Evolutionary conservation across 2,329 filamentous ascomycete genomes (phyloP), one percentile per base, ranked within the genome.

Genomic region (Botrytis fragariae): DNA sequence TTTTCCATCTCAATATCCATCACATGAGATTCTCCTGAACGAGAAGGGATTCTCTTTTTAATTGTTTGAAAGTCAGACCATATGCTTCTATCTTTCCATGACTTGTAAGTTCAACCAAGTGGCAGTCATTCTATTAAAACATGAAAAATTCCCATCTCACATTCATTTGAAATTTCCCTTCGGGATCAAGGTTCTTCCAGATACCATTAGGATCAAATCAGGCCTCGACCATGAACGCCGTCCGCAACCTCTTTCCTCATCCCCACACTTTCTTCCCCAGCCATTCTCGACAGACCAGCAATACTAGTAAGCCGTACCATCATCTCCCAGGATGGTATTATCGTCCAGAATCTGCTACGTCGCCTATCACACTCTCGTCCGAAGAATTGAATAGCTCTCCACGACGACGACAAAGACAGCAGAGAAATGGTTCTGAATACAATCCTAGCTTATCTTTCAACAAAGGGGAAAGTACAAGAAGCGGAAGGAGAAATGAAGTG

Each of bases 11-110:
- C 16, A n/a, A 16, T 20, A 16, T 37, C 22, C 14, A 39, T 14
- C 25, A 51, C 4, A 42, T 29, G n/a, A 63, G 39, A 7, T 0
- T 18, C 22, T 63, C 37, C 44, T 44, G 16, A 4, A 39, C 9
- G 22, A 18, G 12, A 18, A 37, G 1, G 8, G 39, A 37, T 3
- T 20, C 4, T 37, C 22, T 7, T 5, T n/a, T 12, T 0, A 20
- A 16, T 12, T 42, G 35, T 68, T 54, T 39, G 45, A 39, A 29
- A 5, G 37, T n/a, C 16, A n/a, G 32, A n/a, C n/a, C 8, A 16
- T 25, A 67, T 67, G 22, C 20, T 35, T 48, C 25, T 37, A 37
- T 4, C 35, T 51, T 32, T n/a, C 4, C 10, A 16, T 37, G 9
- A 10, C 14, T 6, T n/a, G 6, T 37, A n/a, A 37, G 18, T 0